Evolutionary conservation across 495 filamentous ascomycete species (phyloP).

Genomic region (Penicillium canescens): DNA sequence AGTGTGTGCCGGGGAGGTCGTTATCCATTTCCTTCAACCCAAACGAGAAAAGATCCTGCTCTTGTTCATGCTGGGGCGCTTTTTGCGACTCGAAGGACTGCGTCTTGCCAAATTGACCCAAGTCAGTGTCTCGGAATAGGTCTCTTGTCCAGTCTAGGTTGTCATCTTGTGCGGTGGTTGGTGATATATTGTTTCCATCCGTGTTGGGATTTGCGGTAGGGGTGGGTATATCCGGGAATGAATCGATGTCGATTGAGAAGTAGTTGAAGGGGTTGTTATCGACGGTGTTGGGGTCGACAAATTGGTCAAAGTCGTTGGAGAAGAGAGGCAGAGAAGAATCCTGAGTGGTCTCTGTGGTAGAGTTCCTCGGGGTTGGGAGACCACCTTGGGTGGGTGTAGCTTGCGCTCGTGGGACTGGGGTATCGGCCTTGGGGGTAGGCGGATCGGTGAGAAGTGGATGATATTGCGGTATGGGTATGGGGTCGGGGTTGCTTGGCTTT

Average conservation of each 20-base stretch:
- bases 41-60: slow-evolving; percentile 31
- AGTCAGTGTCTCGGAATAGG: slow-evolving; percentile 28
- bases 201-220: background rate
- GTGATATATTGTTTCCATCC: slow-evolving; percentile 9
- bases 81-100: slow-evolving; percentile 1
- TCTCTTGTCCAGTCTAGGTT: slow-evolving; percentile 39
- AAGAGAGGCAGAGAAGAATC: slow-evolving; percentile 20
- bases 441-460: background rate
- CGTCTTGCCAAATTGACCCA: slow-evolving; percentile 4
- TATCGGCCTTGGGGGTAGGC: background rate
- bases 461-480: slow-evolving; percentile 8
- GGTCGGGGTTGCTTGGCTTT: slow-evolving; percentile 19
- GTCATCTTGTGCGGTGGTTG: slow-evolving; percentile 17
- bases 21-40: slow-evolving; percentile 15
- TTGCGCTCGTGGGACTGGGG: background rate
- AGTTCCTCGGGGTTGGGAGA: slow-evolving; percentile 1
- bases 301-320: slow-evolving; percentile 31
- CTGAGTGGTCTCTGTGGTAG: slow-evolving; percentile 5
- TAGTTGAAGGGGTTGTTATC: slow-evolving; percentile 23
- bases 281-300: slow-evolving; percentile 11
- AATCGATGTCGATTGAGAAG: slow-evolving; percentile 29
- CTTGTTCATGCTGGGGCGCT: background rate
- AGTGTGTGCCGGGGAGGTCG: background rate
- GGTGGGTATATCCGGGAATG: slow-evolving; percentile 19
- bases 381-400: slow-evolving; percentile 3